Base-by-base conservation (phyloP, 2,329 filamentous ascomycete species). In the Zymoseptoria crescenta region DNA sequence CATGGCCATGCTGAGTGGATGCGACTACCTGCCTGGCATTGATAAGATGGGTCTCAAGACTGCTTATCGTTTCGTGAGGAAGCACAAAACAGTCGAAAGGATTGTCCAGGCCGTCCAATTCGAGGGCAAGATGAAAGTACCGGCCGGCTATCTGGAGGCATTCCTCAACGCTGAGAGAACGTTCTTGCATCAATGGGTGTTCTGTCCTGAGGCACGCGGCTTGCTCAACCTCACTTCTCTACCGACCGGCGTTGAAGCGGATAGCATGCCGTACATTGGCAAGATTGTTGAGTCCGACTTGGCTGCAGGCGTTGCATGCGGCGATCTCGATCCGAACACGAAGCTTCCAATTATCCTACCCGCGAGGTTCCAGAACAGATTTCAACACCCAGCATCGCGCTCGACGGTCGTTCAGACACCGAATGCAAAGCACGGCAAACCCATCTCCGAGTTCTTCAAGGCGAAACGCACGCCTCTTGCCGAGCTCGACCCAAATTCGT, bases 1-100 rank as follows among this genome's bases (percentile, higher is more conserved):
- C 56, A 99, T 99, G 94, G 91, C 92, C 49, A 99, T 99, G 65
- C 77, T 99, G 60, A 96, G 91, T 71, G 94, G 94, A 7, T 99
- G 94, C 72, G 94, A 99, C 72, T 99, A 99, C 73, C 81, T 97
- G n/a, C 79, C 87, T 2, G 88, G 88, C 59, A 89, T 99, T 62
- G 87, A 85, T 58, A 88, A 88, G 55, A 85, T 99, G 74, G 94
- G 94, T 0, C 74, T 99, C 58, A 97, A 96, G 79, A 97, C 92
- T 5, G 93, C 94, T 0, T 89, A 99, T 74, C 86, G 91, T 51
- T 84, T 94, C 77, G 82, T 99, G 60, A 86, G 93, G 60, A 96
- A 95, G 73, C 84, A 96, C 76, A 96, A 93, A 73, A 89, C 85
- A 0, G 83, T 94, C 5, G 93, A 97, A 56, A 87, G 86, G 59